Base-by-base conservation (phyloP, 208 protist genomes). In the Entamoeba moshkovskii region DNA sequence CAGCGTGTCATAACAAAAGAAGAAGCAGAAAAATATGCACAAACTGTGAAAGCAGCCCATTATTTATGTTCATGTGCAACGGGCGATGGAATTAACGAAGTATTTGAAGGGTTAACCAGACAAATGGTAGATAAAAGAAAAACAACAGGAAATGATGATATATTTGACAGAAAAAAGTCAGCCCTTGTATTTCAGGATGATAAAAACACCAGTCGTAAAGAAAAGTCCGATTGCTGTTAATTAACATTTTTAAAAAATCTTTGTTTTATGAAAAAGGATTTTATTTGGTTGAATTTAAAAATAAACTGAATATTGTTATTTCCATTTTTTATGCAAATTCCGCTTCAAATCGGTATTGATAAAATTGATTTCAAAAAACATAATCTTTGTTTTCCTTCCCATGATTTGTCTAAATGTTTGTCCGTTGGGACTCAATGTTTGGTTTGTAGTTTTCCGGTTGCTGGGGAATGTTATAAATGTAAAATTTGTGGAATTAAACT, bases 61-160 rank as follows among this genome's bases (percentile, higher is more conserved):
- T 66, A 66, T 94, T 25, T 44, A 94, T 44, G 46, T 59, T 94
- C 93, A n/a, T 46, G 46, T 29, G n/a, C n/a, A 45, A 52, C 93
- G 38, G 93, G 93, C 22, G 11, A 29, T 38, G 25, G 25, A 18
- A 42, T 94, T 44, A 1, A 2, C 49, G 93, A 94, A 33, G 18
- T 94, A 8, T 94, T 94, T 44, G 25, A 48, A 4, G 52, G 47
- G 11, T 52, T 52, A 52, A 52, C 47, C 18, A 52, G 18, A 52
- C 47, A 52, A 52, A 52, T 52, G 47, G 47, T 52, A 22, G 47
- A 52, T 4, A 52, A 52, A 16, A 52, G 47, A 52, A 52, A 52
- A 52, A 22, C 47, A 22, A 22, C 5, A 15, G 47, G 47, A 52
- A 16, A 52, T 52, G 47, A 52, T 52, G 47, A 52, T 8, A 22